Evolutionary conservation across 2,329 filamentous ascomycete species (phyloP).

Genomic region (Fusarium nelsonii): DNA sequence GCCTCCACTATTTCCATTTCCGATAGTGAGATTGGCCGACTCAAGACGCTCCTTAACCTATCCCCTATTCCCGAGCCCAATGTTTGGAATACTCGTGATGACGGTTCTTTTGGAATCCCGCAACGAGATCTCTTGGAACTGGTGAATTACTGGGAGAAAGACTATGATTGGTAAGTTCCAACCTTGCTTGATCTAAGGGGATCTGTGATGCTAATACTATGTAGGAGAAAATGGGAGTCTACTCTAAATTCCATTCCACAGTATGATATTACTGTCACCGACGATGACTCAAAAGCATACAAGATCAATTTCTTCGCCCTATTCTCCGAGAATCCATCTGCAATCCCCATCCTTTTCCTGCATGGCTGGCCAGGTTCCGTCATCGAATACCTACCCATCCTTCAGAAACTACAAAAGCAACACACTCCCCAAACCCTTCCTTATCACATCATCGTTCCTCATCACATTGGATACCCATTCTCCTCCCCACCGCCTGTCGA

Average conservation of each 20-base stretch:
- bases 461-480: conserved; percentile 18
- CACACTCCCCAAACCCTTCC: conserved; percentile 2
- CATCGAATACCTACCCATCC: conserved; percentile 30
- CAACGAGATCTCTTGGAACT: neutral
- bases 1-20: conserved; percentile 20
- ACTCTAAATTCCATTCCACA: conserved; percentile 31
- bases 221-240: conserved; percentile 33
- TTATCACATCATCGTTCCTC: conserved; percentile 24
- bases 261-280: conserved; percentile 22
- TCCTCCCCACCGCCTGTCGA: conserved; percentile 2
- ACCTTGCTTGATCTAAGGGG: too few species aligned
- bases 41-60: conserved; percentile 15
- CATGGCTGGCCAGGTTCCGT: conserved; percentile 39
- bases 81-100: conserved; percentile 5
- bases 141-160: conserved; percentile 10
- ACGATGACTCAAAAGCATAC: conserved; percentile 19
- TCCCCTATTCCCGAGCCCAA: conserved; percentile 1
- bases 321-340: conserved; percentile 11
- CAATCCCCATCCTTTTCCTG: conserved; percentile 16
- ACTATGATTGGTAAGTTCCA: conserved; percentile 7
- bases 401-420: conserved; percentile 12
- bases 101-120: conserved; percentile 5
- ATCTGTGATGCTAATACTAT: neutral
- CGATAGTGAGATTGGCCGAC: neutral
- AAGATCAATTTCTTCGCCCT: conserved; percentile 28